phyloP scores from a whole-genome alignment of 257 asterid species.

The Capsicum pubescens region DNA sequence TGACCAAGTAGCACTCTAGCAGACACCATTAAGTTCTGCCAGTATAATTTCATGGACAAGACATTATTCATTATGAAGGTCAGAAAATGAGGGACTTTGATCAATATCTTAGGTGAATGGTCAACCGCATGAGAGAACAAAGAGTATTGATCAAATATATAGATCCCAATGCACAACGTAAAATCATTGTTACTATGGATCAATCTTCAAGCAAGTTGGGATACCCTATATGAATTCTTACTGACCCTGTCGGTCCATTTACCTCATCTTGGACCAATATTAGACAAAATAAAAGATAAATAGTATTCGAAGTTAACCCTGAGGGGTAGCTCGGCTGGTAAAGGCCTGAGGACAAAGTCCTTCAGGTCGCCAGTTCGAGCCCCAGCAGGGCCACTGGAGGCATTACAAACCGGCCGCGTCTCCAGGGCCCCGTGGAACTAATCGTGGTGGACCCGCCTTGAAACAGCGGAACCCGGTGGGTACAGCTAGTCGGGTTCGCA shows the following conservation, averaged over 20 bases:
- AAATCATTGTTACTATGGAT: background rate
- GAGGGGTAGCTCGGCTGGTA: no score
- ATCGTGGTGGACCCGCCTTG: no score
- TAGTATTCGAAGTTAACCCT: background rate
- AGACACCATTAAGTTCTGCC: background rate
- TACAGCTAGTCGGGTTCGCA: no score
- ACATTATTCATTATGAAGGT: background rate
- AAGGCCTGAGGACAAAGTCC: no score
- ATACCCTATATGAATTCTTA: background rate
- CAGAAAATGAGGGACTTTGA: background rate
- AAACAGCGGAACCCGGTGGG: no score
- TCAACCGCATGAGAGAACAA: background rate
- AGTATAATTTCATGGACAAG: background rate
- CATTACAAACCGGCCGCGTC: no score
- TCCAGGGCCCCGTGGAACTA: no score
- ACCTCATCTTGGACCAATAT: background rate
- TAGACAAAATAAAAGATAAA: background rate
- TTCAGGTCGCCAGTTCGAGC: no score
- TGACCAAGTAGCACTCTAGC: background rate
- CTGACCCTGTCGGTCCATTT: background rate
- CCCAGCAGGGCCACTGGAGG: no score
- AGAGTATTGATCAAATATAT: background rate
- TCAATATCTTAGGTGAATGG: background rate
- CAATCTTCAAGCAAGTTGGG: background rate
- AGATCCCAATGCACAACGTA: background rate